phyloP scores from a whole-genome alignment of 2,329 filamentous ascomycete genomes.

The Coniochaeta pulveracea region DNA sequence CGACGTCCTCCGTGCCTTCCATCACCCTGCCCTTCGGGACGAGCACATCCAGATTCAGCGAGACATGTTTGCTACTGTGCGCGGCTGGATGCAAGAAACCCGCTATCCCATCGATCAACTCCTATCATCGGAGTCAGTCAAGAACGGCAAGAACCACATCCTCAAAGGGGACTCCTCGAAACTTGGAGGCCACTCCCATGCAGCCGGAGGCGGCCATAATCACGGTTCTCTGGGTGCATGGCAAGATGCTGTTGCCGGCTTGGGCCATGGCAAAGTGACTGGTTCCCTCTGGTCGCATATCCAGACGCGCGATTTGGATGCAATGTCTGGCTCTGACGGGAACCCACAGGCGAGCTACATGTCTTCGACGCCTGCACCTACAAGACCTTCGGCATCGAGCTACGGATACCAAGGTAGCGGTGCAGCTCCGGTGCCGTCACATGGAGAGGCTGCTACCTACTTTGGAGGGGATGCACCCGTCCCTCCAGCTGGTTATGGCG shows the following conservation, averaged over 20 bases:
- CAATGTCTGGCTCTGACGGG: conserved; percentile 38
- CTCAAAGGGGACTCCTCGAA: conserved; percentile 20
- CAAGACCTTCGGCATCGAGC: conserved; percentile 24
- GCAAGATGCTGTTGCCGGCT: conserved; percentile 19
- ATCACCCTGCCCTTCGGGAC: conserved; percentile 78
- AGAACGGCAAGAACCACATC: conserved; percentile 69
- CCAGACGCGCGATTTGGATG: conserved; percentile 43
- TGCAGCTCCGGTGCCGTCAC: neutral
- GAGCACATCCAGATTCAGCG: conserved; percentile 68
- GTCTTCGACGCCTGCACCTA: conserved; percentile 23
- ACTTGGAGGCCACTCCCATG: conserved; percentile 12
- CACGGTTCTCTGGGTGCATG: conserved; percentile 28
- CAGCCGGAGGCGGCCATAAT: conserved; percentile 18
- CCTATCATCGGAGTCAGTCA: conserved; percentile 77
- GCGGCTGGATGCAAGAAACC: conserved; percentile 65
- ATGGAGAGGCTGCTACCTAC: neutral
- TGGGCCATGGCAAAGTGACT: conserved; percentile 44
- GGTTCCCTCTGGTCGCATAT: conserved; percentile 53
- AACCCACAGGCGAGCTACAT: conserved; percentile 11
- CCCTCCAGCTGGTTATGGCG: neutral
- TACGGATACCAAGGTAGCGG: conserved; percentile 18
- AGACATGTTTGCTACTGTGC: conserved; percentile 81
- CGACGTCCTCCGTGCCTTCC: conserved; percentile 74
- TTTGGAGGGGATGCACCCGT: neutral
- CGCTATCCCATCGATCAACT: conserved; percentile 61